These are phyloP conservation scores for Suhomyces faveliae DNA, from an alignment of 805 yeast genomes.

Conservation along the genomic window DNA sequence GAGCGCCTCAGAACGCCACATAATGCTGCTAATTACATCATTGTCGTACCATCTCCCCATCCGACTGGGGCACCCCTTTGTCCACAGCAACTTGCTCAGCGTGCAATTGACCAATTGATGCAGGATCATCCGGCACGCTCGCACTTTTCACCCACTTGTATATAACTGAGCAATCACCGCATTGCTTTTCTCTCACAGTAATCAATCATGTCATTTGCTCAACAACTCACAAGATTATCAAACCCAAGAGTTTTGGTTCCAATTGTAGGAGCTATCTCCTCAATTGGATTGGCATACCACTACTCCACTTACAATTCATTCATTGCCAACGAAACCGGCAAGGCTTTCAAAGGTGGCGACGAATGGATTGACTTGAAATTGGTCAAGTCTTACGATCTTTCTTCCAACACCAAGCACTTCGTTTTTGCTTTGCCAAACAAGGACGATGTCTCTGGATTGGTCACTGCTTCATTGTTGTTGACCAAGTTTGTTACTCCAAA, in stretches of 20 bases:
- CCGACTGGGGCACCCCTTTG: neutral
- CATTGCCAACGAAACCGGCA: slow-evolving; percentile 37
- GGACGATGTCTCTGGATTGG: slow-evolving; percentile 72
- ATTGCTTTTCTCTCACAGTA: neutral
- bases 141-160: neutral
- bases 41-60: neutral
- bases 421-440: slow-evolving; percentile 65
- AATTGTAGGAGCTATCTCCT: slow-evolving; percentile 30
- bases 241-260: slow-evolving; percentile 30
- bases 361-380: slow-evolving; percentile 72
- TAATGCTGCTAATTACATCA: neutral
- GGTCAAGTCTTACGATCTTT: slow-evolving; percentile 42
- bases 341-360: slow-evolving; percentile 60
- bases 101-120: neutral
- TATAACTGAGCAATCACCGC: neutral
- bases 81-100: neutral
- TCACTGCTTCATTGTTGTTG: slow-evolving; percentile 74
- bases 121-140: neutral
- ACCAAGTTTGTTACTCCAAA: slow-evolving; percentile 80
- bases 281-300: slow-evolving; percentile 33
- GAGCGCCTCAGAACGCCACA: neutral
- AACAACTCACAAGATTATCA: slow-evolving; percentile 23
- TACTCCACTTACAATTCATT: slow-evolving; percentile 19
- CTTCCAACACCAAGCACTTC: slow-evolving; percentile 65
- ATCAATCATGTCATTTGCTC: slow-evolving; percentile 23